phyloP scores from a whole-genome alignment of 2,329 filamentous ascomycete species.

The Diplocarpon mali region DNA sequence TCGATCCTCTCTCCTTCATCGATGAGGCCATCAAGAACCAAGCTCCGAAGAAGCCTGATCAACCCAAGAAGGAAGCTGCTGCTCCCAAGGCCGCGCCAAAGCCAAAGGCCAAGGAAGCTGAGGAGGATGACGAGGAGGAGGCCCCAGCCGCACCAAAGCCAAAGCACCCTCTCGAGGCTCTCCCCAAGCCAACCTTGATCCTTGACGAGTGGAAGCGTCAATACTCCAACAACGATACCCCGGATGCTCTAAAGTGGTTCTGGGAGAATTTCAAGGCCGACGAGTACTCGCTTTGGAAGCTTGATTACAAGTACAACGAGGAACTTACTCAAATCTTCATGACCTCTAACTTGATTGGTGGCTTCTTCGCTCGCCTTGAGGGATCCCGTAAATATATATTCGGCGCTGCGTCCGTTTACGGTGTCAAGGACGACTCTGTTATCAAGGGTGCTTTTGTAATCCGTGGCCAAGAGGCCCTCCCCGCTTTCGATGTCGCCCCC shows the following conservation, averaged over 20 bases:
- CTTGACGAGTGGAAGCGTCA: conserved; percentile 98
- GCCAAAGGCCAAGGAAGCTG: conserved; percentile 37
- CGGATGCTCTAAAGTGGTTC: conserved; percentile 87
- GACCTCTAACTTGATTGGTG: conserved; percentile 96
- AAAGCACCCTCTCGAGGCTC: conserved; percentile 89
- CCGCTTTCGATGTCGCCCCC: conserved; percentile 92
- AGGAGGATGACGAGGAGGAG: conserved; percentile 54
- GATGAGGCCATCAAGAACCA: conserved; percentile 63
- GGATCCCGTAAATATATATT: conserved; percentile 97
- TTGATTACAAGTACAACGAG: conserved; percentile 98
- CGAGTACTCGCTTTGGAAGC: conserved; percentile 91
- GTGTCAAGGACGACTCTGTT: conserved; percentile 76
- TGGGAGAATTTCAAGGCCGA: conserved; percentile 92
- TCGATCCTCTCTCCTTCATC: conserved; percentile 64
- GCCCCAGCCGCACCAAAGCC: conserved; percentile 62
- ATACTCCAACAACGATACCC: conserved; percentile 93
- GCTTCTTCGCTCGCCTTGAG: conserved; percentile 96
- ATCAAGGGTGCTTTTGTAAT: conserved; percentile 91
- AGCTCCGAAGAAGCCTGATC: conserved; percentile 68
- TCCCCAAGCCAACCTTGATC: conserved; percentile 67
- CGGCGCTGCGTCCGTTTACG: conserved; percentile 81
- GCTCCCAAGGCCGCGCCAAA: conserved; percentile 40
- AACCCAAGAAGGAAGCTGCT: conserved; percentile 54
- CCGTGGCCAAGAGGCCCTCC: conserved; percentile 75
- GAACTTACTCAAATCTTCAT: conserved; percentile 98